A percentile compares a stretch with the other conserved stretches of the same genome.
These are phyloP conservation scores for Tricholoma hemisulphureum DNA, from an alignment of 768 basidiomycete genomes.

Conservation along the genomic window DNA sequence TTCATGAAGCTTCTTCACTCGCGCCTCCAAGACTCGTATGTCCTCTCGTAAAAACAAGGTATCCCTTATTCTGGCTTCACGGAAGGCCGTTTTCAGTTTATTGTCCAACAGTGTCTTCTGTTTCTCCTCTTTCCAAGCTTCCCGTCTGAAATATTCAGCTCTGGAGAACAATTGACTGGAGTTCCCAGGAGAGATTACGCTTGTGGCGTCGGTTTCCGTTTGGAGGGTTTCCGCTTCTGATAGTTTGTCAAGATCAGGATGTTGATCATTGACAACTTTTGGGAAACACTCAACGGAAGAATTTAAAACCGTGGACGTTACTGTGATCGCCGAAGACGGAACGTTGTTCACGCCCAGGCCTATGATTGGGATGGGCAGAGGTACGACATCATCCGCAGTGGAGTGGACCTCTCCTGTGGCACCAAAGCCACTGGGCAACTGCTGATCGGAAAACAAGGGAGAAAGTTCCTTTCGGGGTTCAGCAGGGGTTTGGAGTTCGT, in stretches of 20 bases:
- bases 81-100: slow-evolving; percentile 28
- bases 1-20: slow-evolving; percentile 39
- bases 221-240: slow-evolving; percentile 11
- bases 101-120: slow-evolving; percentile 25
- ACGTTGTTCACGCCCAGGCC: not conserved
- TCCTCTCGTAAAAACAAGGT: slow-evolving; percentile 39
- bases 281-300: slow-evolving; percentile 22
- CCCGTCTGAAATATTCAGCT: slow-evolving; percentile 38
- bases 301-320: not conserved
- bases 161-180: slow-evolving; percentile 29
- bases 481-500: slow-evolving; percentile 23
- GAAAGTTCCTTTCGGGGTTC: slow-evolving; percentile 18
- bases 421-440: slow-evolving; percentile 3
- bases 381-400: not conserved
- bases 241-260: slow-evolving; percentile 15
- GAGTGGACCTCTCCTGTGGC: not conserved
- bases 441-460: slow-evolving; percentile 14
- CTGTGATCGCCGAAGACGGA: slow-evolving; percentile 3
- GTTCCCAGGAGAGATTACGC: slow-evolving; percentile 32
- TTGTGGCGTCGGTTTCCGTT: slow-evolving; percentile 22
- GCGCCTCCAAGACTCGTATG: slow-evolving; percentile 34
- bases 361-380: not conserved
- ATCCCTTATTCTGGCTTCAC: slow-evolving; percentile 34
- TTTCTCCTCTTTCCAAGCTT: slow-evolving; percentile 40
- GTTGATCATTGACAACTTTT: slow-evolving; percentile 11